Base-by-base conservation (phyloP, 148 eudicot species). In the Spergularia marina region DNA sequence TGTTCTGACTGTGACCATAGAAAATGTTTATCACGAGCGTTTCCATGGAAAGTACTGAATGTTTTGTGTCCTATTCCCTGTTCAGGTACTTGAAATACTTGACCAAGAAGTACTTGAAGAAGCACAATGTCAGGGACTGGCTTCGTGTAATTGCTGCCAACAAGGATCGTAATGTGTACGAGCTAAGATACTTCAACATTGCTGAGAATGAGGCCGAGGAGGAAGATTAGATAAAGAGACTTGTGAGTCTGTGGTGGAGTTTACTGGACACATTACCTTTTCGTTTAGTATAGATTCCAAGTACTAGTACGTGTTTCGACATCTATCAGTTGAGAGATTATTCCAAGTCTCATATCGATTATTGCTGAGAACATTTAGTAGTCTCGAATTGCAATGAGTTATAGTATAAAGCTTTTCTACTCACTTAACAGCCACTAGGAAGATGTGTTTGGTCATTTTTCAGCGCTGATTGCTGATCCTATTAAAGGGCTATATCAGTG, bases 181-280 rank as follows among this genome's bases (percentile, higher is more conserved):
- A 90, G 78, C 77, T 90, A 73, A 83, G 95, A 77, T 90, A 90
- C 86, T 90, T 90, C 88, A 90, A 90, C 87, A 90, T 90, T 82
- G 95, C 95, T 23, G 95, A 90, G 80, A 89, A 90, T 59, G 95
- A 90, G 83, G 95, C 84, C 4, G 95, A 90, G 80, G 92, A 90
- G 59, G 87, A 85, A 59, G 87, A 85, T 49, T 85, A 85, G 83
- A 51, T 53, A 44, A 36, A 18, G 23, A 23, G 21, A 16, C 39
- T 36, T 66, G 44, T 71, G 53, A 3, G 70, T 73, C 44, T 23
- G 7, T 58, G 44, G 11, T 36, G 41, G 58, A 14, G 47, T 56
- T 72, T 74, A 21, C 44, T 18, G 9, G 16, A 53, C 49, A 72
- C 64, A 2, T 59, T 65, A 36, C 71, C 53, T 15, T 65, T 80